Evolutionary conservation across 2,329 filamentous ascomycete genomes (phyloP), one percentile per base, ranked within the genome.

Genomic region (Venturia aucupariae): DNA sequence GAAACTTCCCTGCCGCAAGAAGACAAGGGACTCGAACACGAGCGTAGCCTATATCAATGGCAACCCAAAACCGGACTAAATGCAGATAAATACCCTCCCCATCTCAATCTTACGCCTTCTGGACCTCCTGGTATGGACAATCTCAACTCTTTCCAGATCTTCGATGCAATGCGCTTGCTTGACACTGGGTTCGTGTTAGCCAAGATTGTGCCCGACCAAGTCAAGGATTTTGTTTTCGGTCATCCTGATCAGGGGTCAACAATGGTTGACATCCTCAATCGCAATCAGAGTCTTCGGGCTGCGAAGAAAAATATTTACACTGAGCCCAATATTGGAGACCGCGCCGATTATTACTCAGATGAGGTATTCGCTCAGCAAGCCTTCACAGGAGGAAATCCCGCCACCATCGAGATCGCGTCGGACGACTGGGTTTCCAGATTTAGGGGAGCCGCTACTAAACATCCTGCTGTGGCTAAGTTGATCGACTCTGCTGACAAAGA

Each of bases 291-390:
- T 13, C 65, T 70, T 27, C 51, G 67, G 10, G 65, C 42, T 54
- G 54, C 66, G 27, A 69, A 70, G 46, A 71, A 71, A 42, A 69
- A 72, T 32, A 69, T 73, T n/a, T 70, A 67, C 59, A 67, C 67
- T 8, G 63, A 69, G 27, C 67, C 69, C 17, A 73, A 72, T 61
- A 68, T 74, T 51, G 72, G 71, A 19, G 68, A 71, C 57, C 66
- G 68, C 24, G 24, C 72, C 11, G 76, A 80, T 65, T 80, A 77
- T 77, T 80, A 71, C 67, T 72, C 72, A 19, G 78, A 80, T 65
- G 72, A 75, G 3, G 71, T 77, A 22, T 80, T 80, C 59, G 78
- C 78, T 2, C 74, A 80, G 51, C 78, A 80, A 69, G 74, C 74
- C 13, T 75, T 80, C 61, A 79, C 75, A 0, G 78, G 78, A 3